A percentile compares a stretch with the other conserved stretches of the same genome.
Evolutionary conservation across 495 filamentous ascomycete genomes (phyloP).

Genomic region (Choiromyces venosus): DNA sequence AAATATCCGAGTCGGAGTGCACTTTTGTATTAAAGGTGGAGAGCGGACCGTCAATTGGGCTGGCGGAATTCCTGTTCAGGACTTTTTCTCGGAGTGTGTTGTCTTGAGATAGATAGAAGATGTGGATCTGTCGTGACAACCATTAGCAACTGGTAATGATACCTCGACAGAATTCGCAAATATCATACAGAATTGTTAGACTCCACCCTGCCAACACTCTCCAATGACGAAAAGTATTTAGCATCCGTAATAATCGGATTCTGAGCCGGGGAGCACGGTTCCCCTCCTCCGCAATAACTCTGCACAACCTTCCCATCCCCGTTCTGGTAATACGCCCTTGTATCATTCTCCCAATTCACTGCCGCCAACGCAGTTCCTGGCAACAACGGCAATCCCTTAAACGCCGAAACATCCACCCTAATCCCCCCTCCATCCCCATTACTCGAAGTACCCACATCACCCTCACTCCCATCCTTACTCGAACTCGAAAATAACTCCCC

Average conservation of each 20-base stretch:
- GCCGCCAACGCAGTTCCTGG: not conserved
- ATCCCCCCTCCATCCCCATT: not conserved
- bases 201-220: not conserved
- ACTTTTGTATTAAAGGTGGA: not conserved
- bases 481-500: not conserved
- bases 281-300: not conserved
- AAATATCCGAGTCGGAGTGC: not conserved
- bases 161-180: not conserved
- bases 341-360: not conserved
- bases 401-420: not conserved
- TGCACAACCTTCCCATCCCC: not conserved
- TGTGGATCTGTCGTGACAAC: not conserved
- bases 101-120: not conserved
- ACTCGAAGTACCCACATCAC: not conserved
- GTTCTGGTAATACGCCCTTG: not conserved
- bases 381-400: not conserved
- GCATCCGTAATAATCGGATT: not conserved
- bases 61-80: not conserved
- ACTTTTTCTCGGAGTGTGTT: not conserved
- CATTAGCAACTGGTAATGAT: not conserved
- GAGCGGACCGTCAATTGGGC: not conserved
- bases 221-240: not conserved
- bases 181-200: not conserved
- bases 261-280: not conserved
- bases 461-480: not conserved